phyloP scores from a whole-genome alignment of 495 filamentous ascomycete species.

The Podospora pseudopauciseta region DNA sequence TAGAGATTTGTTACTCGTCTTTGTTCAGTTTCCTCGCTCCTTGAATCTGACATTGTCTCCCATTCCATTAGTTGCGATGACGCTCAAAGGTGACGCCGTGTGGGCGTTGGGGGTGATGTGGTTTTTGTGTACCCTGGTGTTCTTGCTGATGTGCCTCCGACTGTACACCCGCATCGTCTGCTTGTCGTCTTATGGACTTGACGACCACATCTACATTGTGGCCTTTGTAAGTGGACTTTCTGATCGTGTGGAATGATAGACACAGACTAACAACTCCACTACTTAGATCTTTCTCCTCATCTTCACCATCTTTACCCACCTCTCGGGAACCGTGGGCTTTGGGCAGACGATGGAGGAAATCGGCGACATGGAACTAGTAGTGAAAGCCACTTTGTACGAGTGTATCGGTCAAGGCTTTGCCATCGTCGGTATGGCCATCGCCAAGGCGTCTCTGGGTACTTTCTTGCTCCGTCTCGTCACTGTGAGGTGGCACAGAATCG shows the following conservation, averaged over 20 bases:
- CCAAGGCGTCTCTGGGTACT: constrained; percentile 39
- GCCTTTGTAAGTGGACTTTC: constrained; percentile 7
- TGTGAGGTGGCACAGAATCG: constrained; percentile 33
- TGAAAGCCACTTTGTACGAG: constrained; percentile 35
- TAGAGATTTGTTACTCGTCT: neutral
- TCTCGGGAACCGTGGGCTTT: constrained; percentile 33
- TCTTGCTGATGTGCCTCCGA: constrained; percentile 24
- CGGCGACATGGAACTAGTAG: constrained; percentile 23
- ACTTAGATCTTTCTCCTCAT: constrained; percentile 27
- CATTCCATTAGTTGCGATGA: constrained; percentile 6
- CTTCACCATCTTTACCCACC: constrained; percentile 29
- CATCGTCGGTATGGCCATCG: constrained; percentile 38
- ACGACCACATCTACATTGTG: constrained; percentile 34
- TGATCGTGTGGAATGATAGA: neutral
- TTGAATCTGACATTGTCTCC: neutral
- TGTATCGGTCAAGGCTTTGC: constrained; percentile 41
- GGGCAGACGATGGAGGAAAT: constrained; percentile 33
- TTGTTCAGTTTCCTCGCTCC: neutral
- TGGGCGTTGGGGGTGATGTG: constrained; percentile 25
- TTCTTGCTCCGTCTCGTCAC: constrained; percentile 41
- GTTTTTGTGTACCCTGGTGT: constrained; percentile 22
- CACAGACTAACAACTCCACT: neutral
- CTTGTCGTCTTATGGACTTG: constrained; percentile 30
- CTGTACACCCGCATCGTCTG: constrained; percentile 35
- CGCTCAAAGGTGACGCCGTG: constrained; percentile 13